These are phyloP conservation scores for sunflower (Helianthus annuus) DNA, from an alignment of 129 eudicot species.

Conservation along the genomic window DNA sequence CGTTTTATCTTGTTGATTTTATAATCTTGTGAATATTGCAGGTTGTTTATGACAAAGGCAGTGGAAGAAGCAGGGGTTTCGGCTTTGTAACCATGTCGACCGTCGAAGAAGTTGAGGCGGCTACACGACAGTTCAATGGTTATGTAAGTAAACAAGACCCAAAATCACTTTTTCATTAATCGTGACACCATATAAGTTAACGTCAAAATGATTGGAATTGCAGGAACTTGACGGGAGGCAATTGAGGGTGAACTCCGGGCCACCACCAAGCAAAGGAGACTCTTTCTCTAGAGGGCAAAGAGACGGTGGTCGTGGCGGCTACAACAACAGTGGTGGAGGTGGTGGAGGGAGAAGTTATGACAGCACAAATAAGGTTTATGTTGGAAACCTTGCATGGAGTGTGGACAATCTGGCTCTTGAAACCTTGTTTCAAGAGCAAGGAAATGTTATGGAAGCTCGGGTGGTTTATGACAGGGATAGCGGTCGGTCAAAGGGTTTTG, in stretches of 20 bases:
- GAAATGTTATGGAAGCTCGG: conserved; percentile 76
- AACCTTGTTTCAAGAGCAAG: conserved; percentile 71
- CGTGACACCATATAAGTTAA: not conserved
- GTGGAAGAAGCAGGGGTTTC: conserved; percentile 82
- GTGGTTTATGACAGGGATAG: conserved; percentile 91
- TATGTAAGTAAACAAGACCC: conserved; percentile 47
- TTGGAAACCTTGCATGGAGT: conserved; percentile 91
- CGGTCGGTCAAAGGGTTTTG: conserved; percentile 95
- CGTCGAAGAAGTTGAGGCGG: conserved; percentile 55
- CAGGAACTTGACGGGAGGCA: conserved; percentile 88
- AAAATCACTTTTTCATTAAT: not conserved
- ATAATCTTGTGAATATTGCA: conserved; percentile 6
- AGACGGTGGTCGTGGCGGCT: conserved; percentile 35
- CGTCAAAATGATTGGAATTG: not conserved
- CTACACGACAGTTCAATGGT: conserved; percentile 66
- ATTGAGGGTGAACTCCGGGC: conserved; percentile 86
- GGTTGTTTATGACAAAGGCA: conserved; percentile 64
- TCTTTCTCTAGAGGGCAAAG: conserved; percentile 46
- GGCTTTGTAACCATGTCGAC: conserved; percentile 82
- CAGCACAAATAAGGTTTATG: conserved; percentile 66
- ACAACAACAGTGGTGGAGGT: not conserved
- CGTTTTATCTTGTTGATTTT: not conserved
- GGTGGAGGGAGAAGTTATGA: conserved; percentile 49
- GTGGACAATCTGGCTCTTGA: conserved; percentile 80
- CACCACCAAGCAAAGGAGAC: conserved; percentile 75